Base-by-base conservation (phyloP, 2,329 filamentous ascomycete species). In the Hymenotorrendiella dingleyae region DNA sequence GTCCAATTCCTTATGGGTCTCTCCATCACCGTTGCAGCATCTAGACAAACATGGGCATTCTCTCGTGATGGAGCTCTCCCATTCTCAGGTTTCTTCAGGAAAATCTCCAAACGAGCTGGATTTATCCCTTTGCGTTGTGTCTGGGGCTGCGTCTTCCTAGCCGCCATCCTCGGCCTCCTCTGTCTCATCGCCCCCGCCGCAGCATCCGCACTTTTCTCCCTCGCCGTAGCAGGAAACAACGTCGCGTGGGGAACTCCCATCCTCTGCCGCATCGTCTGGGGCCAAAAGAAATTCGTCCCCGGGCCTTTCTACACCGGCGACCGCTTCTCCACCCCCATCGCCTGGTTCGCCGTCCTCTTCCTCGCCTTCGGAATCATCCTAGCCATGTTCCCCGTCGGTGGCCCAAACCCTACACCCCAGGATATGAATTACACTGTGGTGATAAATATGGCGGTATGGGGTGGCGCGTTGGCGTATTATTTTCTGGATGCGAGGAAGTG, bases 401-500 rank as follows among this genome's bases (percentile, higher is more conserved):
- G 76, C 0, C 75, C 77, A 21, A 62, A 71, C 51, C 76, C 76
- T 1, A 67, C 63, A 6, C 57, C 60, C 0, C 48, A 69, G 29
- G 61, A 61, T 12, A 81, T 82, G 78, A 82, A 82, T 52, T 82
- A 81, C 54, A 80, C 77, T 0, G 68, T 80, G 2, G 77, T 80
- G 1, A 75, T 82, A 46, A 80, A 80, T 48, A 67, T 66, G 24
- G 69, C 70, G 4, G 70, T 82, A 1, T 82, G 78, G 78, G 62
- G 71, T 11, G 74, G 75, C 1, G 67, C 71, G 0, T 57, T 78
- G 51, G 37, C 65, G 1, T 81, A 81, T 58, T 81, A 80, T 54
- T 67, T 66, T 48, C 49, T 76, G 20, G 68, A 74, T 61, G 77
- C 76, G 6, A 64, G 69, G 42, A 80, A 78, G 56, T 79, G 74